Percentiles rank a stretch among this genome's conserved stretches.
Evolutionary conservation across 768 basidiomycete species (phyloP).

Genomic region (Coprinopsis marcescibilis): DNA sequence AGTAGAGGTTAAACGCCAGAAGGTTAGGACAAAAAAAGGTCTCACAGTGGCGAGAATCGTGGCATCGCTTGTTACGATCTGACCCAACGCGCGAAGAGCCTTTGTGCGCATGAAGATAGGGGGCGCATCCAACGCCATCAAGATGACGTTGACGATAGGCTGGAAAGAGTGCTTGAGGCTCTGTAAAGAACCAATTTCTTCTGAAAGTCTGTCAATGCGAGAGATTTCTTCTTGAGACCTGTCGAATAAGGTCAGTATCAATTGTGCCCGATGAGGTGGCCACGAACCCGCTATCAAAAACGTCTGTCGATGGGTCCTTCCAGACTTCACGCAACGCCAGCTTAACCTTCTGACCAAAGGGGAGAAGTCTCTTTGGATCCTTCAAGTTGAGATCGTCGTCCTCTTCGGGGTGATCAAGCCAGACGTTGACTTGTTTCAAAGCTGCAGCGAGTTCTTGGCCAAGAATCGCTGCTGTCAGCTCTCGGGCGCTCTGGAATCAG

Average conservation of each 20-base stretch:
- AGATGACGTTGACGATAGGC: slow-evolving; percentile 73
- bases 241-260: neutral
- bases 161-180: slow-evolving; percentile 76
- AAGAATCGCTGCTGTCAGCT: slow-evolving; percentile 72
- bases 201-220: slow-evolving; percentile 63
- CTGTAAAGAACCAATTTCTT: slow-evolving; percentile 74
- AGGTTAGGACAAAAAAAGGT: slow-evolving; percentile 10
- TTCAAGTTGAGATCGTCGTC: slow-evolving; percentile 34
- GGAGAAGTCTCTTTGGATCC: slow-evolving; percentile 27
- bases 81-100: slow-evolving; percentile 82
- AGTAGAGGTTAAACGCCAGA: neutral
- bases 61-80: slow-evolving; percentile 86
- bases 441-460: slow-evolving; percentile 78
- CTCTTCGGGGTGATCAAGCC: slow-evolving; percentile 40
- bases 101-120: slow-evolving; percentile 93
- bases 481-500: slow-evolving; percentile 65
- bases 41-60: slow-evolving; percentile 70
- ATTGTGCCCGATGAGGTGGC: neutral
- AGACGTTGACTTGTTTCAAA: slow-evolving; percentile 50
- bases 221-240: slow-evolving; percentile 69
- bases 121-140: slow-evolving; percentile 76
- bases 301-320: slow-evolving; percentile 60
- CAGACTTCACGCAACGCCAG: slow-evolving; percentile 65
- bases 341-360: slow-evolving; percentile 56
- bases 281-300: slow-evolving; percentile 78